Percentiles rank a stretch among this genome's conserved stretches.
These are phyloP conservation scores for Fusarium domesticum DNA, from an alignment of 2,329 filamentous ascomycete genomes.

Conservation along the genomic window DNA sequence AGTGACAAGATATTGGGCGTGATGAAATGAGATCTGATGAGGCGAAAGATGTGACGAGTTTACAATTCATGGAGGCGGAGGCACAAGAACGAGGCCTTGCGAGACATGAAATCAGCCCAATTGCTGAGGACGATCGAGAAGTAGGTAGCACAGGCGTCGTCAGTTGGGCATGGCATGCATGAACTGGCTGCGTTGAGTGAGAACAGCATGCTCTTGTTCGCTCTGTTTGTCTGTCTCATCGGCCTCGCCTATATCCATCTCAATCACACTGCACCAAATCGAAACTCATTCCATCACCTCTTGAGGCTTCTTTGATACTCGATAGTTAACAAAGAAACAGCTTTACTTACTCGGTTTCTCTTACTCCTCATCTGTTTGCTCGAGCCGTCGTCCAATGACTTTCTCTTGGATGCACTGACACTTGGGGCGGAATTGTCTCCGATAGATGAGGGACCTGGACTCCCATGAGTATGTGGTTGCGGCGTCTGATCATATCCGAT, in stretches of 20 bases:
- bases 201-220: neutral
- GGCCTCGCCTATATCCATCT: neutral
- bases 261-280: conserved; percentile 9
- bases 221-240: neutral
- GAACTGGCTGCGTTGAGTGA: neutral
- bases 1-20: neutral
- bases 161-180: neutral
- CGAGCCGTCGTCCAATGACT: conserved; percentile 42
- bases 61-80: neutral
- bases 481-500: conserved; percentile 35
- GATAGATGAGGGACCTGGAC: conserved; percentile 40
- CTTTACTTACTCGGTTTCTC: conserved; percentile 52
- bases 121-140: neutral
- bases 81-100: neutral
- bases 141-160: neutral
- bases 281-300: conserved; percentile 4
- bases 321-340: conserved; percentile 4
- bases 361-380: conserved; percentile 57
- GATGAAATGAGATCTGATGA: neutral
- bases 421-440: conserved; percentile 50
- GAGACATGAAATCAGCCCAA: conserved; percentile 1
- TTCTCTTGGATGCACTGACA: conserved; percentile 31
- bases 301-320: neutral
- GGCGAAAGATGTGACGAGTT: neutral
- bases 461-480: conserved; percentile 32